Percentiles rank a stretch among this genome's conserved stretches.
phyloP scores from a whole-genome alignment of 148 eudicot genomes.

The Bassia scoparia region DNA sequence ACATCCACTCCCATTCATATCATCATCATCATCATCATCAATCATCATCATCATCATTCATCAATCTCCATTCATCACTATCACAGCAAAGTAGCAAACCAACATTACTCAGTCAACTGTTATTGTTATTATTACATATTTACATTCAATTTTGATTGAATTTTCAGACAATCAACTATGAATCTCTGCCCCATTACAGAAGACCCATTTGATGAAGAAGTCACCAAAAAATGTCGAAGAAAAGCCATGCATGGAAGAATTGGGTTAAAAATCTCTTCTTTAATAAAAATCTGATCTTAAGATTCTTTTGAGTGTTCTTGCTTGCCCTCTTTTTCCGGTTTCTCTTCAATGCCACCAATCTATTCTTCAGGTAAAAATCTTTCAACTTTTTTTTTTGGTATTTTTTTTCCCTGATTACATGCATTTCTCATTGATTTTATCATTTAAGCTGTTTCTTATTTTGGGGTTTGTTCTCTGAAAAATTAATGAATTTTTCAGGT shows the following conservation, averaged over 20 bases:
- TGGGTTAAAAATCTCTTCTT: constrained; percentile 62
- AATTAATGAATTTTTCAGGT: too few species aligned
- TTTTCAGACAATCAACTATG: too few species aligned
- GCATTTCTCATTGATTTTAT: background rate
- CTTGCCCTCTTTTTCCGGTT: constrained; percentile 85
- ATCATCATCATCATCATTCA: too few species aligned
- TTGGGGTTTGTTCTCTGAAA: background rate
- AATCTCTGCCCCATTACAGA: constrained; percentile 35
- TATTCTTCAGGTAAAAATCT: constrained; percentile 45
- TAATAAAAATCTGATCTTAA: constrained; percentile 74
- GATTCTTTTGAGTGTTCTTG: constrained; percentile 79
- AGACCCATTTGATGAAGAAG: constrained; percentile 49
- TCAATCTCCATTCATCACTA: too few species aligned
- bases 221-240: constrained; percentile 40
- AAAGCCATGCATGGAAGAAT: constrained; percentile 46
- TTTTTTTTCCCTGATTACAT: background rate
- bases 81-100: too few species aligned
- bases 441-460: background rate
- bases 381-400: background rate
- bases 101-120: too few species aligned
- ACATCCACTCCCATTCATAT: too few species aligned
- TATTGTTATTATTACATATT: too few species aligned
- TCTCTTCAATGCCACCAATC: constrained; percentile 37
- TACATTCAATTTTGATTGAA: too few species aligned
- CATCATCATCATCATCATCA: too few species aligned